Percentiles rank a stretch among this genome's conserved stretches.
Conservation (phyloP, 345 rosid species). For the Eucalyptus regnans region DNA sequence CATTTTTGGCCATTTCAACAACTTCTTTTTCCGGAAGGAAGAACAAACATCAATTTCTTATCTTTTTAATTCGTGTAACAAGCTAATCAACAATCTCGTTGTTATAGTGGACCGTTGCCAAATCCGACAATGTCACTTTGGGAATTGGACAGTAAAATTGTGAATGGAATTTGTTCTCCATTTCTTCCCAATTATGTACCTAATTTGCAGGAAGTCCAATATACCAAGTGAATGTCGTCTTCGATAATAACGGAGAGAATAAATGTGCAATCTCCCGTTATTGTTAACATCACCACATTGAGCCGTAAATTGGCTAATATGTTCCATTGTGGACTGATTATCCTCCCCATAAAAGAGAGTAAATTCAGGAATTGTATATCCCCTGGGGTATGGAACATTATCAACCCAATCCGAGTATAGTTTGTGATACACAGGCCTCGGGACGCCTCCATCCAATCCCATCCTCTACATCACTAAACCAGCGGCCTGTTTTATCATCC, state of each 20-base stretch:
- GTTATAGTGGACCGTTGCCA: not conserved
- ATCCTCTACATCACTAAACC: not conserved
- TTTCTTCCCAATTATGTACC: not conserved
- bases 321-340: too few relatives aligned
- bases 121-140: not conserved
- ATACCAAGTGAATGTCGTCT: too few relatives aligned
- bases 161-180: not conserved
- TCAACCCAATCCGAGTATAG: not conserved
- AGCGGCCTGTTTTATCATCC: rapidly evolving
- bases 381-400: not conserved
- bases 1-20: not conserved
- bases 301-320: not conserved
- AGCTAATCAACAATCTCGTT: not conserved
- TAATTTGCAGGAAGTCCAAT: not conserved
- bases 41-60: too few relatives aligned
- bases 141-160: too few relatives aligned
- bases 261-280: too few relatives aligned
- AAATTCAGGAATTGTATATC: too few relatives aligned
- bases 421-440: not conserved
- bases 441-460: not conserved
- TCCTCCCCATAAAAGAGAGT: not conserved
- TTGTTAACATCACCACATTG: not conserved
- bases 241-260: rapidly evolving
- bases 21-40: not conserved
- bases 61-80: not conserved